Percentiles rank a stretch among this genome's conserved stretches.
Evolutionary conservation across 495 filamentous ascomycete genomes (phyloP).

Genomic region (Astrothelium subdiscretum): DNA sequence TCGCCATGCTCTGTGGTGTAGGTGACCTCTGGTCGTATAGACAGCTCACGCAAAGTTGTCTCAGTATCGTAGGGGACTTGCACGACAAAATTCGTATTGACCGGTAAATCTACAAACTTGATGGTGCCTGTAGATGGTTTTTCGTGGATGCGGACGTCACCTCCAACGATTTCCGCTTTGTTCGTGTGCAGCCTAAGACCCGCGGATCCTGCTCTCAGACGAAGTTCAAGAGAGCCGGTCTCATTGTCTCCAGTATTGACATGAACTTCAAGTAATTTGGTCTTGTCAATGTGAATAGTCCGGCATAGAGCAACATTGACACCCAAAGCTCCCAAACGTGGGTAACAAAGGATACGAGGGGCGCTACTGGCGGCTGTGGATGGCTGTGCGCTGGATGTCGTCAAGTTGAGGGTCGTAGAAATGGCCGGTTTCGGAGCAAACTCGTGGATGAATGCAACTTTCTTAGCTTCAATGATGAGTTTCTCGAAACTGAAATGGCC

Average conservation of each 20-base stretch:
- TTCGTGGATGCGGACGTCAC: constrained; percentile 40
- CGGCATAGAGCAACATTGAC: constrained; percentile 40
- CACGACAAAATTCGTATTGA: constrained; percentile 41
- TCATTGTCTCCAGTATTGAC: constrained; percentile 68
- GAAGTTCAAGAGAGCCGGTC: constrained; percentile 54
- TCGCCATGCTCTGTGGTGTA: constrained; percentile 65
- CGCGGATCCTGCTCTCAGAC: constrained; percentile 70
- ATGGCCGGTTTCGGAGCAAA: constrained; percentile 23
- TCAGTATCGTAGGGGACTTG: constrained; percentile 79
- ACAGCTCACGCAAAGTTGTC: constrained; percentile 57
- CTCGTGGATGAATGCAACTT: constrained; percentile 58
- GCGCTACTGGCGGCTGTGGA: constrained; percentile 26
- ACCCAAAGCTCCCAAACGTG: constrained; percentile 36
- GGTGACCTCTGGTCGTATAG: constrained; percentile 60
- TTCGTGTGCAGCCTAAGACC: constrained; percentile 73
- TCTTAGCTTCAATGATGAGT: constrained; percentile 53
- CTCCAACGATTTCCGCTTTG: constrained; percentile 48
- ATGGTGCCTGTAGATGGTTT: constrained; percentile 57
- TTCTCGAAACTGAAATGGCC: constrained; percentile 69
- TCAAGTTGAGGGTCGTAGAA: constrained; percentile 17
- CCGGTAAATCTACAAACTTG: constrained; percentile 44
- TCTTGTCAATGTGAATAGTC: constrained; percentile 62
- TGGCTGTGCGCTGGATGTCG: constrained; percentile 30
- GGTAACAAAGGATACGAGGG: constrained; percentile 40
- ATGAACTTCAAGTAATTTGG: constrained; percentile 62